Evolutionary conservation across 192 early-diverging fungal genomes (phyloP), one percentile per base, ranked within the genome.

Genomic region (Backusella tarrabulga): DNA sequence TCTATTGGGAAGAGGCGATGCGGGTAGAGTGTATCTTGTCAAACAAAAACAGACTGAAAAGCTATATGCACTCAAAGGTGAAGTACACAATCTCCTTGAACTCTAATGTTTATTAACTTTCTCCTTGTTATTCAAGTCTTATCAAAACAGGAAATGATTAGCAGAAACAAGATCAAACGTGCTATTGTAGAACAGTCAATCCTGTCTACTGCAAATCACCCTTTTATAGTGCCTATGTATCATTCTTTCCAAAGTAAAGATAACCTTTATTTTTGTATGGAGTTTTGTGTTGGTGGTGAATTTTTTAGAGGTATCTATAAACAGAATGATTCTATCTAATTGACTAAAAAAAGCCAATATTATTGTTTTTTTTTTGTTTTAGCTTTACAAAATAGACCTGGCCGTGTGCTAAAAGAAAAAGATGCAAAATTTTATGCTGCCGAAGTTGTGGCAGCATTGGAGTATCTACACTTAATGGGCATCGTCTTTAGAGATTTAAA

Each of bases 401-500:
- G 92, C 41, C 97, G 96, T 78, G 93, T 93, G 72, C 79, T 99
- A 29, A 81, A 86, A 69, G 97, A 99, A 77, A 90, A 93, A 52
- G 95, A 94, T 76, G 97, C 96, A 40, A 88, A 92, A 79, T 99
- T 99, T 78, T 99, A 99, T 81, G 97, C 96, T 0, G 98, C 98
- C 54, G 98, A 99, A 81, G 97, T 99, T 6, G 91, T 97, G 44
- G 91, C 91, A 21, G 97, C 97, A 1, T 86, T 99, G 32, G 97
- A 98, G 85, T 99, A 97, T 80, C 86, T 99, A 70, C 98, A 99
- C 80, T 86, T 96, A 50, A 93, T 94, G 83, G 97, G 96, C 0
- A 97, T 96, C 78, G 95, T 99, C 71, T 98, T 98, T 87, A 84
- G 98, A 34, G 98, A 99, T 82, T 87, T 99, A 70, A 99, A 99